Percentiles rank a stretch among this genome's conserved stretches.
Evolutionary conservation across 805 yeast species (phyloP).

Genomic region (Limtongia smithiae): DNA sequence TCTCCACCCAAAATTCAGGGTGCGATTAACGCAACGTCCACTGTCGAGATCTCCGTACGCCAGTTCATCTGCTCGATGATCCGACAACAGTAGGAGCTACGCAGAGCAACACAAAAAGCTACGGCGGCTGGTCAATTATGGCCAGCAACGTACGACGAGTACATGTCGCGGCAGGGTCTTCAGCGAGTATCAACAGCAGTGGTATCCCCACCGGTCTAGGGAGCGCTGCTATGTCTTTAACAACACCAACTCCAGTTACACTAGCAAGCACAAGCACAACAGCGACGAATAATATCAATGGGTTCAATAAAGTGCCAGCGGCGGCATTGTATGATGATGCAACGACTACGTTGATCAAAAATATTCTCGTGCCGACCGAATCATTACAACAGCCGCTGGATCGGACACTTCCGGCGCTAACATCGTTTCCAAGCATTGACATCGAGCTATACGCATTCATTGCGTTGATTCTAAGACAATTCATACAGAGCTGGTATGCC

Average conservation of each 20-base stretch:
- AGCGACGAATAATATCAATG: too few relatives aligned
- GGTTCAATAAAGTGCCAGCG: neutral
- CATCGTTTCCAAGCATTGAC: constrained; percentile 39
- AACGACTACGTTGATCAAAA: constrained; percentile 20
- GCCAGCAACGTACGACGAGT: too few relatives aligned
- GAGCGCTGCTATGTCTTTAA: too few relatives aligned
- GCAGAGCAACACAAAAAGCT: too few relatives aligned
- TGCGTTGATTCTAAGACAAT: constrained; percentile 47
- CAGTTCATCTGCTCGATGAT: too few relatives aligned
- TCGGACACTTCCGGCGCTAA: constrained; percentile 22
- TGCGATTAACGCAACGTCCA: neutral
- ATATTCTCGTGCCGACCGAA: constrained; percentile 25
- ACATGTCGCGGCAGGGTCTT: neutral
- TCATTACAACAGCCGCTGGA: constrained; percentile 23
- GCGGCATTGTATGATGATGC: constrained; percentile 17
- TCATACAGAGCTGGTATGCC: constrained; percentile 48
- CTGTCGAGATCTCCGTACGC: too few relatives aligned
- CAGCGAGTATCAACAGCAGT: neutral
- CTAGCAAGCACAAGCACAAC: neutral
- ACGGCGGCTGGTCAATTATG: too few relatives aligned
- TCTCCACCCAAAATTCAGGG: too few relatives aligned
- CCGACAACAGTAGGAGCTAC: too few relatives aligned
- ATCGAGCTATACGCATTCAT: constrained; percentile 46
- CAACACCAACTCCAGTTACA: neutral
- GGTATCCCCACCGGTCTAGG: neutral